Percentiles rank a stretch among this genome's conserved stretches.
Evolutionary conservation across 176 grass and related monocot species (phyloP).

Genomic region (Raddia guianensis): DNA sequence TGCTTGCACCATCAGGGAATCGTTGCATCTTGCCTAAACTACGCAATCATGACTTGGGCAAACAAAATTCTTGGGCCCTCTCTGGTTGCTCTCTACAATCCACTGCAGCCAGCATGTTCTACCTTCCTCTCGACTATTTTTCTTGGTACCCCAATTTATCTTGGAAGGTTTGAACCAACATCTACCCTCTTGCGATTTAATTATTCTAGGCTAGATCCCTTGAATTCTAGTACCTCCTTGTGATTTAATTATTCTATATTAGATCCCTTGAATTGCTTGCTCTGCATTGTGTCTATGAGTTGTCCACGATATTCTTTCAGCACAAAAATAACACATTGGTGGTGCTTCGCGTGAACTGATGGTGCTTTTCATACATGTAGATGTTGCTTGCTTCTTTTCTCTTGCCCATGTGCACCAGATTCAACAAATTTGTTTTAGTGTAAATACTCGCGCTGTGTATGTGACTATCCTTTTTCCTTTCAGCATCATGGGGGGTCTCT

Average conservation of each 20-base stretch:
- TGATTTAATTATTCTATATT: not conserved
- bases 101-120: constrained; percentile 87
- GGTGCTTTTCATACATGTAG: not conserved
- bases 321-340: not conserved
- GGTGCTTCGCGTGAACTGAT: not conserved
- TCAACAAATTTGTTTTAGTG: not conserved
- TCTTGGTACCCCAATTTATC: constrained; percentile 81
- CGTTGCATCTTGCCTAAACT: constrained; percentile 86
- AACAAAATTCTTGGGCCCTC: constrained; percentile 95
- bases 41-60: constrained; percentile 89
- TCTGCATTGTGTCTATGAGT: not conserved
- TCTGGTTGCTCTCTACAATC: constrained; percentile 81
- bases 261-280: not conserved
- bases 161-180: constrained; percentile 70
- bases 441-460: constrained; percentile 4
- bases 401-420: not conserved
- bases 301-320: not conserved
- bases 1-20: constrained; percentile 59
- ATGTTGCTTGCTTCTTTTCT: not conserved
- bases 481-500: constrained; percentile 72
- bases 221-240: not conserved
- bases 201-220: too few relatives aligned
- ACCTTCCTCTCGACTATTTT: constrained; percentile 88
- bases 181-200: not conserved
- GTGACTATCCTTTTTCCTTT: constrained; percentile 22